Evolutionary conservation across 257 asterid species (phyloP).

Genomic region (Solanum megistacrolobum): DNA sequence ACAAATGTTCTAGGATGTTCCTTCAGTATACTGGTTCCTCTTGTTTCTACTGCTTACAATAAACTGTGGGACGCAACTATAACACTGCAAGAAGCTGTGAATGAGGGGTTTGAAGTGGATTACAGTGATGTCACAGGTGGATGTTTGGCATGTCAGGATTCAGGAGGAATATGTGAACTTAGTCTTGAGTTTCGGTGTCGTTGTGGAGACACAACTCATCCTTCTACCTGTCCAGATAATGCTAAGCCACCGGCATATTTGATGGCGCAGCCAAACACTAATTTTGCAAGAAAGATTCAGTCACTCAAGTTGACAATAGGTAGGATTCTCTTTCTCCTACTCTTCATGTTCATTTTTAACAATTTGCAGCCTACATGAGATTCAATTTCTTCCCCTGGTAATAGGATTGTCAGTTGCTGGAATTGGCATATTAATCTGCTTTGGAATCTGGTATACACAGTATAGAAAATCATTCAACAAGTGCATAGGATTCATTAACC

Average conservation of each 20-base stretch:
- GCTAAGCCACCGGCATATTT: background rate
- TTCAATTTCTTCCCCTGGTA: background rate
- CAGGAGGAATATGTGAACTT: slow-evolving; percentile 10
- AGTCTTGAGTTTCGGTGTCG: background rate
- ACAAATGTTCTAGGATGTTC: background rate
- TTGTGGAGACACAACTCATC: background rate
- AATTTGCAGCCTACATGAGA: background rate
- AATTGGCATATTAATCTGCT: background rate
- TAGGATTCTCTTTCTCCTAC: background rate
- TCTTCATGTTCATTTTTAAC: background rate
- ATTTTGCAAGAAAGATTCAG: background rate
- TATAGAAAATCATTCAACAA: background rate
- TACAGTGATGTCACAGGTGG: background rate
- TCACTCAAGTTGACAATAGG: background rate
- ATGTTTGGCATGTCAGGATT: slow-evolving; percentile 4
- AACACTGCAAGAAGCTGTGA: background rate
- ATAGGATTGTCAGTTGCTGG: background rate
- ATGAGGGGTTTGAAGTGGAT: slow-evolving; percentile 7
- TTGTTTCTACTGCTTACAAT: background rate
- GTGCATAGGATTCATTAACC: background rate
- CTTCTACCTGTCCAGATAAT: background rate
- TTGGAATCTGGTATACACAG: background rate
- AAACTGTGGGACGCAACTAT: background rate
- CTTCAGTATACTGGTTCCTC: background rate
- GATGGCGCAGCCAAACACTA: background rate